A percentile compares a stretch with the other conserved stretches of the same genome.
These are phyloP conservation scores for Podospora pseudoanserina DNA, from an alignment of 495 filamentous ascomycete genomes.

Conservation along the genomic window DNA sequence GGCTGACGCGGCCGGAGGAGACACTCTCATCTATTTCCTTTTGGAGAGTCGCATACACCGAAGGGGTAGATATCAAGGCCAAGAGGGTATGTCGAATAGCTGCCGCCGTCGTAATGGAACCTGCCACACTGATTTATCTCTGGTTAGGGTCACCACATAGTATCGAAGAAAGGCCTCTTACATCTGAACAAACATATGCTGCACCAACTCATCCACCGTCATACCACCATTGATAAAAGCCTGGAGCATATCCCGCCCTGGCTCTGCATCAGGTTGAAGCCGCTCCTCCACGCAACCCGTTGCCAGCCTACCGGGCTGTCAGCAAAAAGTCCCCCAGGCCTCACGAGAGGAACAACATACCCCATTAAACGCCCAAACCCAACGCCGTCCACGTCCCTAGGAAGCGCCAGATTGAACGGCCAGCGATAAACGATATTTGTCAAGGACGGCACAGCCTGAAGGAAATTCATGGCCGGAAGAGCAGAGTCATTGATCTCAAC, in stretches of 20 bases:
- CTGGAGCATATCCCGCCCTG: conserved; percentile 36
- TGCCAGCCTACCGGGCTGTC: conserved; percentile 14
- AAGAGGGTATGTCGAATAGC: conserved; percentile 54
- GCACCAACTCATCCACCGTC: conserved; percentile 24
- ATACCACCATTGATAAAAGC: conserved; percentile 43
- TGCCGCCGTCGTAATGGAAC: conserved; percentile 62
- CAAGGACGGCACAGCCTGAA: conserved; percentile 23
- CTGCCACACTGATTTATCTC: conserved; percentile 46
- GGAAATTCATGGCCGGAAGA: conserved; percentile 29
- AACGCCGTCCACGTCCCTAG: conserved; percentile 24
- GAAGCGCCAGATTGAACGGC: conserved; percentile 22
- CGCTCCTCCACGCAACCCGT: conserved; percentile 21
- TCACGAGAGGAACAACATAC: conserved; percentile 6
- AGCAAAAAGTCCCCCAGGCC: background rate
- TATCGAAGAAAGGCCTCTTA: conserved; percentile 22
- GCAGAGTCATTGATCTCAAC: conserved; percentile 36
- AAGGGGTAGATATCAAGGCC: conserved; percentile 46
- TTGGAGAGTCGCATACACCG: conserved; percentile 51
- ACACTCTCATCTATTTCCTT: conserved; percentile 51
- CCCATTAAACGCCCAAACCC: conserved; percentile 31
- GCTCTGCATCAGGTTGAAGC: conserved; percentile 15
- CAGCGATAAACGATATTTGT: conserved; percentile 36
- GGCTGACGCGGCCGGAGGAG: conserved; percentile 30
- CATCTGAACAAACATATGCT: conserved; percentile 25
- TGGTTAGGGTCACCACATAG: conserved; percentile 15